Conservation (phyloP, 352 stramenopile genomes). For the Globisporangium camurandrum region DNA sequence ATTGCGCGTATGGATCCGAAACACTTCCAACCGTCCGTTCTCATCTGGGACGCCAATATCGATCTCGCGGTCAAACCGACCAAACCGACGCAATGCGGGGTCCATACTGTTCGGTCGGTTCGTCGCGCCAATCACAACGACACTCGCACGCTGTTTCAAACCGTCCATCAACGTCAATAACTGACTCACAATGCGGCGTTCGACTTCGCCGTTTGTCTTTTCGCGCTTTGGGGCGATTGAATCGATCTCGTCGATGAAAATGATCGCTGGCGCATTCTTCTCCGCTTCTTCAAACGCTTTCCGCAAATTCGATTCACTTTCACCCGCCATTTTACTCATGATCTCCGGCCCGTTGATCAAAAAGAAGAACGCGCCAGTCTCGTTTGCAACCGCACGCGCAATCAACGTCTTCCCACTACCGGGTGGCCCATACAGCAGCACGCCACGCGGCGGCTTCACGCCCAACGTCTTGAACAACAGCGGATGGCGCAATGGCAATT, state of each 20-base stretch:
- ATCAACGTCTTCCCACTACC: conserved; percentile 99
- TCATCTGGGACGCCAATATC: conserved; percentile 99
- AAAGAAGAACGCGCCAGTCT: conserved; percentile 99
- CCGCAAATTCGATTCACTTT: conserved; percentile 90
- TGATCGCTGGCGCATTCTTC: conserved; percentile 99
- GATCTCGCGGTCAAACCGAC: conserved; percentile 98
- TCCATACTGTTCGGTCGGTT: conserved; percentile 99
- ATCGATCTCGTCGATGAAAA: conserved; percentile 99
- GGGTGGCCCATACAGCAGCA: conserved; percentile 98
- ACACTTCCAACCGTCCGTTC: conserved; percentile 98
- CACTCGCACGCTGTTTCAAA: conserved; percentile 85
- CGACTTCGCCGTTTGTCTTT: conserved; percentile 99
- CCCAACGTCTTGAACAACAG: conserved; percentile 98
- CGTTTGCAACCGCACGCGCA: conserved; percentile 96
- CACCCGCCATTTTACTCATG: conserved; percentile 97
- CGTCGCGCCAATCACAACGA: conserved; percentile 99
- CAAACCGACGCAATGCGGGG: conserved; percentile 96
- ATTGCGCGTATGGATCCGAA: conserved; percentile 99
- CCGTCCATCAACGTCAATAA: conserved; percentile 99
- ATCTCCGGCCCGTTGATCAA: conserved; percentile 99
- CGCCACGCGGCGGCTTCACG: conserved; percentile 97
- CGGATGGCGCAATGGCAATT: conserved; percentile 96
- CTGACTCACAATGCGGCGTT: conserved; percentile 98
- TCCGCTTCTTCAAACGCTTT: conserved; percentile 99
- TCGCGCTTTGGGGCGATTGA: conserved; percentile 97